phyloP scores from a whole-genome alignment of 2,329 filamentous ascomycete genomes.

The Pseudogymnoascus sp. region DNA sequence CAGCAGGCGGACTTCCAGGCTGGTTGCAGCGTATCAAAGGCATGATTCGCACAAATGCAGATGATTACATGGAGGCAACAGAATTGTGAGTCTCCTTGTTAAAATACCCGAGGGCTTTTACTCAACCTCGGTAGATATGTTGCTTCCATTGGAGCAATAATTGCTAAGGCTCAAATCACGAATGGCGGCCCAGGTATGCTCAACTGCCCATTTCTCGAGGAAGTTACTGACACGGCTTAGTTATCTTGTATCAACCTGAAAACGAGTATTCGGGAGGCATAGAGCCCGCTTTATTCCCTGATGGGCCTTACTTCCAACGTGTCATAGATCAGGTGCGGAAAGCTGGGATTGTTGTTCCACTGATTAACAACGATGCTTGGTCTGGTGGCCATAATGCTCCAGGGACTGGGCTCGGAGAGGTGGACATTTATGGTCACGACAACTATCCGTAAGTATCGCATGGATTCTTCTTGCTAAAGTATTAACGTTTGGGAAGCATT shows the following conservation, averaged over 20 bases:
- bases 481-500: conserved; percentile 14
- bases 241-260: conserved; percentile 70
- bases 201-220: not conserved
- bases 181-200: conserved; percentile 52
- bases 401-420: conserved; percentile 13
- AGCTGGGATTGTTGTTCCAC: conserved; percentile 61
- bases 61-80: conserved; percentile 54
- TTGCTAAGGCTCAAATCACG: conserved; percentile 68
- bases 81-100: conserved; percentile 32
- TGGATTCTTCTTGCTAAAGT: conserved; percentile 22
- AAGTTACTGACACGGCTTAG: conserved; percentile 26
- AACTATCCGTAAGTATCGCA: conserved; percentile 32
- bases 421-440: conserved; percentile 26
- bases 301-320: conserved; percentile 57
- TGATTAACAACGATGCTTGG: conserved; percentile 63
- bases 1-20: conserved; percentile 68
- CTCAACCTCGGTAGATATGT: conserved; percentile 41
- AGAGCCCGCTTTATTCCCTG: conserved; percentile 41
- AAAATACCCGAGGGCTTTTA: not conserved
- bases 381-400: conserved; percentile 9
- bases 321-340: conserved; percentile 57
- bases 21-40: conserved; percentile 62
- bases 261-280: conserved; percentile 57
- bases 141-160: conserved; percentile 49
- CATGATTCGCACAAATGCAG: conserved; percentile 49